Percentiles rank a stretch among this genome's conserved stretches.
Evolutionary conservation across 495 filamentous ascomycete genomes (phyloP).

Genomic region (Schizothecium vesticola): DNA sequence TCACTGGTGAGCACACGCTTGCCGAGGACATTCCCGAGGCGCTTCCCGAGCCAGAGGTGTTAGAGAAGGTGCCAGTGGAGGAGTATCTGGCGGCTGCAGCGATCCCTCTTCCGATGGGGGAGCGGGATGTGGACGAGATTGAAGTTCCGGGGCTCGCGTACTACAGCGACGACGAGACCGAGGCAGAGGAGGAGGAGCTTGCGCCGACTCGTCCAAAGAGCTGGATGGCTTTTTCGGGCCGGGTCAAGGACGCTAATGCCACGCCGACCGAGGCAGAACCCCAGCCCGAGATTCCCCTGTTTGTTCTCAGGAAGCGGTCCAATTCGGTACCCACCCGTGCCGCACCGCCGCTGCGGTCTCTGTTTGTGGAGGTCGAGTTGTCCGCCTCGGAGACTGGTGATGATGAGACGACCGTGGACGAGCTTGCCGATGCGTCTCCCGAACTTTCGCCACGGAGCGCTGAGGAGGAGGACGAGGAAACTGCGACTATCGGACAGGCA

Average conservation of each 20-base stretch:
- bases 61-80: constrained; percentile 19
- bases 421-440: background rate
- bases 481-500: background rate
- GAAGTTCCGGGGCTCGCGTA: constrained; percentile 59
- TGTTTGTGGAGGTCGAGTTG: background rate
- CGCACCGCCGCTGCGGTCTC: background rate
- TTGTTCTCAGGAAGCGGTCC: constrained; percentile 46
- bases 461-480: background rate
- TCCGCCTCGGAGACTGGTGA: background rate
- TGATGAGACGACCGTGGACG: background rate
- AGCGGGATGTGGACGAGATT: constrained; percentile 69
- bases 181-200: constrained; percentile 37
- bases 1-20: constrained; percentile 23
- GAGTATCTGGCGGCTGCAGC: constrained; percentile 41
- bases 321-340: constrained; percentile 48
- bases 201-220: constrained; percentile 52
- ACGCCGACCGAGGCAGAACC: constrained; percentile 34
- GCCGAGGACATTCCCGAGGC: constrained; percentile 19
- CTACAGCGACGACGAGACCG: constrained; percentile 55
- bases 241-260: background rate
- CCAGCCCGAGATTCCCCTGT: constrained; percentile 18
- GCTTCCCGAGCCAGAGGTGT: background rate
- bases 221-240: constrained; percentile 44
- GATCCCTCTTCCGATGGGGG: constrained; percentile 60
- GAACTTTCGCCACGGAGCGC: background rate